Evolutionary conservation across 139 green algal genomes (phyloP), one percentile per base, ranked within the genome.

Genomic region (Haematococcus lacustris): DNA sequence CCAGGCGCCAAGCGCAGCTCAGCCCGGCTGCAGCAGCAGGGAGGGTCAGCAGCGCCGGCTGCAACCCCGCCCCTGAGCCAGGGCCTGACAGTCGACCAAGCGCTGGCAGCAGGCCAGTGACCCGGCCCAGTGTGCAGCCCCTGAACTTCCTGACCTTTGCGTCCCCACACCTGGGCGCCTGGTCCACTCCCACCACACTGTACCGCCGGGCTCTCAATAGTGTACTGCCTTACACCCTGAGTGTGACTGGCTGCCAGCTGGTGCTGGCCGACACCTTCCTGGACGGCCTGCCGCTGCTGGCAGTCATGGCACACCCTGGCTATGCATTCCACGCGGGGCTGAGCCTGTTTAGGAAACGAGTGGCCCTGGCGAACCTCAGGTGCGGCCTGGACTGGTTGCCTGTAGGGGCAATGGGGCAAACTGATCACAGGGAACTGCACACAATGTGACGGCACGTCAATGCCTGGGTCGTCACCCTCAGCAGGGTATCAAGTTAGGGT

Each of bases 131-230:
- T n/a, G n/a, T n/a, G n/a, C n/a, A n/a, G n/a, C n/a, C n/a, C n/a
- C n/a, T n/a, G n/a, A n/a, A n/a, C n/a, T n/a, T n/a, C n/a, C 26
- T 63, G 9, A 33, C 53, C 53, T 40, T 68, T 43, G 66, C 66
- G 6, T 59, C 70, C 0, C 75, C 75, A n/a, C 75, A 80, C 63
- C 63, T 80, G 41, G 75, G 75, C 26, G 65, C 63, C 51, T 80
- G 75, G 75, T 40, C 67, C 61, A 21, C 51, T 21, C 74, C 74
- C 35, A 37, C 23, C 60, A 75, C 62, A 34, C 23, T 51, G 13
- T 50, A 34, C 51, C 1, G 41, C 7, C 75, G 70, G 60, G 69
- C 70, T 2, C 76, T 66, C 62, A 80, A 80, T 61, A 43, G 28
- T 37, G 61, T 80, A 4, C 47, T 80, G 39, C 75, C 75, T 1